phyloP scores from a whole-genome alignment of 805 yeast species.

The Lipomyces starkeyi region DNA sequence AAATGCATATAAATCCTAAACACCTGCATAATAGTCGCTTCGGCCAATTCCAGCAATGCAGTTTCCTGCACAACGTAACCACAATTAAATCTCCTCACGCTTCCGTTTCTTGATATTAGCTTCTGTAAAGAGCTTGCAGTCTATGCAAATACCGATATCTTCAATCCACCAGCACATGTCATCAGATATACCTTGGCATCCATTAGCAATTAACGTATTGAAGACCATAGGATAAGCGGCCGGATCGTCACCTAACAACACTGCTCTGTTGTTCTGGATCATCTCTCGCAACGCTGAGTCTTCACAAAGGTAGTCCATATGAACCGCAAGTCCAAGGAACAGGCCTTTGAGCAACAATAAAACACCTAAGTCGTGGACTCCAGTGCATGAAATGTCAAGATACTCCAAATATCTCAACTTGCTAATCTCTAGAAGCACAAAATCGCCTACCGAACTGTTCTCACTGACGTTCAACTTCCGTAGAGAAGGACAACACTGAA shows the following conservation, averaged over 20 bases:
- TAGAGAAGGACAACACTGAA: conserved; percentile 16
- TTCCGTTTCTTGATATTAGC: not conserved
- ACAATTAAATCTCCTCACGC: not conserved
- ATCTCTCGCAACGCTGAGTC: not conserved
- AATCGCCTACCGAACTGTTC: conserved; percentile 16
- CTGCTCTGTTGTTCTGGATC: not conserved
- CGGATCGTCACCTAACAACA: not conserved
- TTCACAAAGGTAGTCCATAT: not conserved
- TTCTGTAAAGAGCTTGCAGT: conserved; percentile 3
- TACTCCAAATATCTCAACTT: conserved; percentile 4
- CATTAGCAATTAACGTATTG: not conserved
- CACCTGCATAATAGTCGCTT: not conserved
- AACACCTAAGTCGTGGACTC: conserved; percentile 12
- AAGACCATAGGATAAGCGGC: not conserved
- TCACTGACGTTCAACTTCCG: conserved; percentile 15
- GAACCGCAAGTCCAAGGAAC: not conserved
- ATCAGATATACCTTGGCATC: conserved; percentile 12
- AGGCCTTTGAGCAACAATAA: conserved; percentile 8
- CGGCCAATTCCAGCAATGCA: not conserved
- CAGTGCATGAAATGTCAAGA: conserved; percentile 12
- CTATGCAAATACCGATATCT: not conserved
- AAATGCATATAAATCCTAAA: not conserved
- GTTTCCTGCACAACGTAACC: not conserved
- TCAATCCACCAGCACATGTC: conserved; percentile 8
- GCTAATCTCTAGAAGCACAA: conserved; percentile 8